Conservation (phyloP, 1,139 yeast species). For the Yamadazyma taylorii region DNA sequence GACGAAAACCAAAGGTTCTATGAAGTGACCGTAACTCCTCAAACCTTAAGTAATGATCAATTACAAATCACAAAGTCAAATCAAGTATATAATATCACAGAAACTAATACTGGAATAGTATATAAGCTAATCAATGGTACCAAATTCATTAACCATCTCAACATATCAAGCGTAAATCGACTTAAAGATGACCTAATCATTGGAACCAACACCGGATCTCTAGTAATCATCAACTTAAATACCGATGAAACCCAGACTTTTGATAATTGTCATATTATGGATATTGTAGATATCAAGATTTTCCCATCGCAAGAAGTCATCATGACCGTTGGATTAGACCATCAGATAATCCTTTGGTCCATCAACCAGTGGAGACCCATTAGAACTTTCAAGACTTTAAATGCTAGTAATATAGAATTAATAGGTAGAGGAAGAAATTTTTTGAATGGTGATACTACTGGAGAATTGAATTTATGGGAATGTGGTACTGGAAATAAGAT, state of each 20-base stretch:
- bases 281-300: slow-evolving; percentile 33
- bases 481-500: slow-evolving; percentile 54
- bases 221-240: slow-evolving; percentile 21
- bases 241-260: slow-evolving; percentile 15
- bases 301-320: slow-evolving; percentile 65
- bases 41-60: not conserved
- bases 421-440: slow-evolving; percentile 69
- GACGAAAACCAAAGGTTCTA: slow-evolving; percentile 11
- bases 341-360: slow-evolving; percentile 59
- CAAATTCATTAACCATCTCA: slow-evolving; percentile 5
- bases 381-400: slow-evolving; percentile 39
- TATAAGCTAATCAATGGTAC: slow-evolving; percentile 10
- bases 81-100: not conserved
- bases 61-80: not conserved
- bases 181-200: slow-evolving; percentile 22
- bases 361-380: slow-evolving; percentile 48
- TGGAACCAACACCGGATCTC: slow-evolving; percentile 47
- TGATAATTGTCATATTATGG: slow-evolving; percentile 46
- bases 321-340: slow-evolving; percentile 56
- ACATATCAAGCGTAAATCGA: slow-evolving; percentile 9
- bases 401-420: slow-evolving; percentile 33
- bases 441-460: slow-evolving; percentile 52
- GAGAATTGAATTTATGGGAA: slow-evolving; percentile 64
- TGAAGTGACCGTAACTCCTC: slow-evolving; percentile 14
- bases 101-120: slow-evolving; percentile 4